Evolutionary conservation across 2,329 filamentous ascomycete species (phyloP), one percentile per base, ranked within the genome.

Genomic region (Hymenotorrendiella dingleyae): DNA sequence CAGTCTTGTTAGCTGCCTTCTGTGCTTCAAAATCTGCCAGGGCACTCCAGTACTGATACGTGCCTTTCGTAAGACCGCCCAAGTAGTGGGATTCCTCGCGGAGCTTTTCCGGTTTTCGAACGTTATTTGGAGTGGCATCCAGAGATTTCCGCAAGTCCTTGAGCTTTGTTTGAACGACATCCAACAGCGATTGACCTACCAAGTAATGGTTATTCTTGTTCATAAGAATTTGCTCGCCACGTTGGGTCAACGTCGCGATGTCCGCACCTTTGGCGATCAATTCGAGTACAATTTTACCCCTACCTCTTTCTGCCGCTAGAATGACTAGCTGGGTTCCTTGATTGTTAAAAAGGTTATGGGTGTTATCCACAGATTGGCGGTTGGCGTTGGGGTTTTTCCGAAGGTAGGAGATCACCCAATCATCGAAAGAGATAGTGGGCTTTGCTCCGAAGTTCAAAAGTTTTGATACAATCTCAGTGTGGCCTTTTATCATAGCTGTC

Each of bases 221-320:
- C 27, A 21, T n/a, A 10, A 43, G 7, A 9, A 43, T 6, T 10
- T 21, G 20, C 16, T 43, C 17, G 14, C 23, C 14, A 12, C 7
- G 10, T 4, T 10, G 4, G 6, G 9, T 24, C 22, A 87, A 54
- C 0, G 71, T 70, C 48, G 85, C 86, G 0, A 79, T 71, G 61
- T 90, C 74, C 3, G 74, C 83, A 1, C 84, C 85, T 12, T 67
- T 67, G 12, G 75, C 65, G 1, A 94, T 59, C 3, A 94, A 69
- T 29, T 73, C 65, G 16, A 50, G 32, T 9, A 57, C 43, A 5
- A 80, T 57, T 1, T 69, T 64, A n/a, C 65, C 62, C 55, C 80
- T 45, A 54, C 76, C 72, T 6, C 61, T 56, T 64, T 71, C 11
- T 3, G 74, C 62, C 3, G 87, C 86, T 3, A 71, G 45, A 8